Evolutionary conservation across 2,329 filamentous ascomycete genomes (phyloP), one percentile per base, ranked within the genome.

Genomic region (Nigrospora osmanthi): DNA sequence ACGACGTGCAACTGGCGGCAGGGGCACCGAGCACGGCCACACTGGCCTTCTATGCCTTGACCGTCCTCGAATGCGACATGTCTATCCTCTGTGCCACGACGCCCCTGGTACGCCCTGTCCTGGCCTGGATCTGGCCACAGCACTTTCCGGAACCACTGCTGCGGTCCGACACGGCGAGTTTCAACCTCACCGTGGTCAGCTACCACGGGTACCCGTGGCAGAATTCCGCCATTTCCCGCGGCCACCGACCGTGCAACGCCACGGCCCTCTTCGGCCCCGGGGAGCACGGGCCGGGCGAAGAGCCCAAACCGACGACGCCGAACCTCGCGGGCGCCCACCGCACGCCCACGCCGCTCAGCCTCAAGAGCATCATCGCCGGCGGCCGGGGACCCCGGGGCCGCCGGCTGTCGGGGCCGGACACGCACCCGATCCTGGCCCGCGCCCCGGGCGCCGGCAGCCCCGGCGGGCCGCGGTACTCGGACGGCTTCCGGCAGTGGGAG

Each of bases 141-240:
- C 12, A 16, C 19, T 42, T 42, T 9, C 32, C 32, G 4, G 40
- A 42, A 13, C 14, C 14, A 7, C 13, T n/a, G 34, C 40, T 33
- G 12, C 40, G 40, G 14, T 23, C 15, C 3, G 36, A 23, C 17
- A 15, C 33, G 6, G 34, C 33, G 4, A 42, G 40, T 34, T 42
- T 42, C 33, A 42, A 42, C 23, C 40, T 42, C 9, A 42, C 40
- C 6, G 40, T 42, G 33, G 23, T 42, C 9, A 42, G 40, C 33
- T 42, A 35, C 14, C 16, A 42, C 13, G 40, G 40, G 17, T 42
- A 42, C 11, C 33, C 40, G 13, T 42, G 40, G 40, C 39, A 41
- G 23, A 19, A 41, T 23, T n/a, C 7, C 23, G 7, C 7, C 23
- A 28, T 2, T 28, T 28, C 9, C 6, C 23, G 23, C 23, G 23